phyloP scores from a whole-genome alignment of 345 rosid species.

The Brassica cretica region DNA sequence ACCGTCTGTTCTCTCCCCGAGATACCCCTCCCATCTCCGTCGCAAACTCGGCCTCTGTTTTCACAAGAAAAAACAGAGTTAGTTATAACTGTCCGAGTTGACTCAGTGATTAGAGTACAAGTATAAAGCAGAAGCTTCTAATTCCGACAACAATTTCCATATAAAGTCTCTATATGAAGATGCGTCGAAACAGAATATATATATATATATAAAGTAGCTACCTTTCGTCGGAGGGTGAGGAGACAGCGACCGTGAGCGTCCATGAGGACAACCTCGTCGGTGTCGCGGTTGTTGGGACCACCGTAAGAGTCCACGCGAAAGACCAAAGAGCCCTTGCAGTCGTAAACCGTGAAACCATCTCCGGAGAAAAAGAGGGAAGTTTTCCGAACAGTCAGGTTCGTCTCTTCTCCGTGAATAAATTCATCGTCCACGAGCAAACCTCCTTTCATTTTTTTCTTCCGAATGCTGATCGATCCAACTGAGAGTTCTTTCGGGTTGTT shows the following conservation, averaged over 20 bases:
- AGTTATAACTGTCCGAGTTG: conserved; percentile 1
- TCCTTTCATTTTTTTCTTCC: conserved; percentile 30
- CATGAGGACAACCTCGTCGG: conserved; percentile 79
- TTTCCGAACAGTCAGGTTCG: conserved; percentile 69
- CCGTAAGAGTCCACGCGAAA: conserved; percentile 94
- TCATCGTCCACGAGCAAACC: conserved; percentile 55
- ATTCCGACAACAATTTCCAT: not conserved
- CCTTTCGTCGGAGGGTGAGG: conserved; percentile 88
- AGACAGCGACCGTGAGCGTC: conserved; percentile 82
- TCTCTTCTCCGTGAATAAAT: conserved; percentile 55
- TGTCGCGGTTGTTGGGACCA: conserved; percentile 70
- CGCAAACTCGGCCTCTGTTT: conserved; percentile 73
- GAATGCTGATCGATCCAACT: not conserved
- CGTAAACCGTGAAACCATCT: conserved; percentile 87
- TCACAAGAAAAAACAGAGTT: conserved; percentile 8
- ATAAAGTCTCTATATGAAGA: not conserved
- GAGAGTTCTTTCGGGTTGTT: not conserved
- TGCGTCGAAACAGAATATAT: not conserved
- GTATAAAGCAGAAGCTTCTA: not conserved
- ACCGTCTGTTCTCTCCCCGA: conserved; percentile 63
- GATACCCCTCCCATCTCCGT: conserved; percentile 65
- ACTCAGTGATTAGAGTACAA: not conserved
- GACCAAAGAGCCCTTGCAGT: conserved; percentile 59
- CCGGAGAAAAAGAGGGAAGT: conserved; percentile 83
- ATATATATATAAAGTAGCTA: conserved; percentile 13